These are phyloP conservation scores for Thermomyces lanuginosus DNA, from an alignment of 2,329 filamentous ascomycete species.

Conservation along the genomic window DNA sequence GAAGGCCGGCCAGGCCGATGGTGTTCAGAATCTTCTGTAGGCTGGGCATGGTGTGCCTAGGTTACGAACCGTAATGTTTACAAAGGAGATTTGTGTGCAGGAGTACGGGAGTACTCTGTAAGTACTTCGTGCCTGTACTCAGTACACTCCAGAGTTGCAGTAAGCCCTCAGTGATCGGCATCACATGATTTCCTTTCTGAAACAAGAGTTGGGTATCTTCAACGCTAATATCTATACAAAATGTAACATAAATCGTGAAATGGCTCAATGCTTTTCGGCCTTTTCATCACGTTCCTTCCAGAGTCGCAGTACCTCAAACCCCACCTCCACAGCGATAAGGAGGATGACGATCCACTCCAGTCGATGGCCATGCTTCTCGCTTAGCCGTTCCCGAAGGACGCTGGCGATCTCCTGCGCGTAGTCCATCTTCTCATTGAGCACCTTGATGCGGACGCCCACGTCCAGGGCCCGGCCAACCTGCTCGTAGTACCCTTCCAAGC, in stretches of 20 bases:
- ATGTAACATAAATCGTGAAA: not conserved
- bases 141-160: not conserved
- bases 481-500: constrained; percentile 87
- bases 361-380: constrained; percentile 73
- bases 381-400: constrained; percentile 72
- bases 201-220: constrained; percentile 7
- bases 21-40: constrained; percentile 21
- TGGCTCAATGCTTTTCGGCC: not conserved
- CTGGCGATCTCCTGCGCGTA: constrained; percentile 91
- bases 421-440: constrained; percentile 92
- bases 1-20: no score
- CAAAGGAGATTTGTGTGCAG: no score
- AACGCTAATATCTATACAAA: constrained; percentile 2
- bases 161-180: not conserved
- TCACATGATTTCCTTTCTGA: constrained; percentile 1
- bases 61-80: no score
- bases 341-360: constrained; percentile 94
- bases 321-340: constrained; percentile 80
- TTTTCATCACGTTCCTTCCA: constrained; percentile 41
- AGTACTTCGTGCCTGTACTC: no score
- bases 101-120: no score
- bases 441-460: constrained; percentile 76
- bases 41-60: constrained; percentile 16
- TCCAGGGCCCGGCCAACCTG: constrained; percentile 81
- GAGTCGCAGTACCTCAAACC: constrained; percentile 64